Conservation (phyloP, 2,329 filamentous ascomycete genomes). For the Penicillium sp. region DNA sequence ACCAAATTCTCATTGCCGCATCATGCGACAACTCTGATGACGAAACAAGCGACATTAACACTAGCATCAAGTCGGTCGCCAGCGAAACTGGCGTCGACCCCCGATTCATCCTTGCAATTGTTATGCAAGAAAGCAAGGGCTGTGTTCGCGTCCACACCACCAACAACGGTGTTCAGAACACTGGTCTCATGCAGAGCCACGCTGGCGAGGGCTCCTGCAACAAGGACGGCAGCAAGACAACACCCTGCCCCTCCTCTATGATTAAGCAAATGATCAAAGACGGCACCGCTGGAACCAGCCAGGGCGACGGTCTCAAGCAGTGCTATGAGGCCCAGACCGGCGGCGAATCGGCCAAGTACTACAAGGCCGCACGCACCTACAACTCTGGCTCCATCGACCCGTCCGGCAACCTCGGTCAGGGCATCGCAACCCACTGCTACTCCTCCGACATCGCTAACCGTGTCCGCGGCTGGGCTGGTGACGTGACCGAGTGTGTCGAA, state of each 20-base stretch:
- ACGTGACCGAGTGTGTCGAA: constrained; percentile 18
- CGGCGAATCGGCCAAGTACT: constrained; percentile 24
- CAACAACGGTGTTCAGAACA: constrained; percentile 43
- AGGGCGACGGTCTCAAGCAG: constrained; percentile 36
- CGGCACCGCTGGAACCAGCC: constrained; percentile 36
- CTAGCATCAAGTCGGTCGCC: constrained; percentile 35
- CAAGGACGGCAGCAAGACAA: constrained; percentile 21
- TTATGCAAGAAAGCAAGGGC: constrained; percentile 48
- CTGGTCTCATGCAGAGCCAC: constrained; percentile 39
- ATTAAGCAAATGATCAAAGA: constrained; percentile 42
- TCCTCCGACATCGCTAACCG: constrained; percentile 30
- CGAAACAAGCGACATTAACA: constrained; percentile 31
- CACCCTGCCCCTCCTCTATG: constrained; percentile 24
- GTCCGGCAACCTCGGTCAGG: constrained; percentile 31
- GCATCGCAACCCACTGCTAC: constrained; percentile 30
- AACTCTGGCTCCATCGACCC: constrained; percentile 40
- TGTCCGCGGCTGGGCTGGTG: constrained; percentile 25
- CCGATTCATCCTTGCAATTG: constrained; percentile 46
- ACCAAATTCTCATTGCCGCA: constrained; percentile 9
- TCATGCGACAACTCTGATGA: constrained; percentile 25
- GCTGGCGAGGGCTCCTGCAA: constrained; percentile 36
- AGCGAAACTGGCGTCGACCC: constrained; percentile 33
- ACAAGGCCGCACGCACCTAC: constrained; percentile 41
- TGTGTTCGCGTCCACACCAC: constrained; percentile 46
- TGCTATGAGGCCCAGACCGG: constrained; percentile 29